Evolutionary conservation across 2,329 filamentous ascomycete genomes (phyloP).

Genomic region (Alternaria ethzedia): DNA sequence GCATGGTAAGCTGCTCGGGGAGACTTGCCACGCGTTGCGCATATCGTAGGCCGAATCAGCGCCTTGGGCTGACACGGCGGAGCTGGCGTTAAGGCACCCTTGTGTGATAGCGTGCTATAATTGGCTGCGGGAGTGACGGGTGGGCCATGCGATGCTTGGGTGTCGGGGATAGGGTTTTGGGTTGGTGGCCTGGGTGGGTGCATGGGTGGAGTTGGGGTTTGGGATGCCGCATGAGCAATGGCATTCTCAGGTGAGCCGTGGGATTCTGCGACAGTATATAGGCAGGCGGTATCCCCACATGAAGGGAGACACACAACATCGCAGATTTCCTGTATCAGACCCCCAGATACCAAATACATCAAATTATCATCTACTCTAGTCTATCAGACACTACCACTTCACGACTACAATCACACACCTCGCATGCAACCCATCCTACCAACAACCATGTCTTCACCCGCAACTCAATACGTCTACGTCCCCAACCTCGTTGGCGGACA

Average conservation of each 20-base stretch:
- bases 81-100: conserved; percentile 15
- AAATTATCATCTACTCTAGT: background rate
- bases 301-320: background rate
- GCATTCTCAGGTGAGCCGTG: conserved; percentile 6
- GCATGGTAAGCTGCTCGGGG: conserved; percentile 21
- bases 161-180: conserved; percentile 31
- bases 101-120: conserved; percentile 2
- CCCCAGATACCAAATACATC: background rate
- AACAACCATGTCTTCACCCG: conserved; percentile 37
- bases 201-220: conserved; percentile 27
- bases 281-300: conserved; percentile 5
- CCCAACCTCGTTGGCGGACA: conserved; percentile 48
- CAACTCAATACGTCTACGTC: conserved; percentile 46
- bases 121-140: conserved; percentile 4
- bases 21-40: conserved; percentile 32
- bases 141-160: conserved; percentile 14
- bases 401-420: background rate
- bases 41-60: conserved; percentile 26
- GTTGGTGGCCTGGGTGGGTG: conserved; percentile 22
- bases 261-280: conserved; percentile 10
- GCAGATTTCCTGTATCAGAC: background rate
- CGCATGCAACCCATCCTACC: conserved; percentile 2
- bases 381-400: background rate
- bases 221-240: conserved; percentile 1
- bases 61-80: conserved; percentile 13